Percentiles rank a stretch among this genome's conserved stretches.
phyloP scores from a whole-genome alignment of 768 basidiomycete genomes.

The Calocera viscosa region DNA sequence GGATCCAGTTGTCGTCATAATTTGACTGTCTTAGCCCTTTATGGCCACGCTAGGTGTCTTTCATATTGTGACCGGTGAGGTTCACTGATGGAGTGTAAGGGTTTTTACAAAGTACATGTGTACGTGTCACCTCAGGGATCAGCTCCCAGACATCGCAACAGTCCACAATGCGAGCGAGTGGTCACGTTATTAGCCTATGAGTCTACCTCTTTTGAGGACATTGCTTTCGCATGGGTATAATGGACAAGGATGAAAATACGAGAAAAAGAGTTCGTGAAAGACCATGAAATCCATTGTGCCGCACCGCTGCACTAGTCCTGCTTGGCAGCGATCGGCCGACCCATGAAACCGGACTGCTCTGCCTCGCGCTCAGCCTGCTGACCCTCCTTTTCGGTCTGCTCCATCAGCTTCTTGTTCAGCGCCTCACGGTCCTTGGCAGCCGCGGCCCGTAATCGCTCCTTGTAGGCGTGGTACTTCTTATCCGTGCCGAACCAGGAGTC shows the following conservation, averaged over 20 bases:
- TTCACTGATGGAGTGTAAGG: too few species aligned
- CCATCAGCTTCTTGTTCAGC: slow-evolving; percentile 51
- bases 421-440: slow-evolving; percentile 35
- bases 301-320: neutral
- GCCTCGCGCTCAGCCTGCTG: slow-evolving; percentile 48
- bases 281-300: neutral
- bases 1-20: too few species aligned
- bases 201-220: neutral
- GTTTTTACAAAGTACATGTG: too few species aligned
- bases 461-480: slow-evolving; percentile 73
- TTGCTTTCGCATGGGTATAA: neutral
- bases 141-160: too few species aligned
- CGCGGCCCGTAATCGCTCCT: slow-evolving; percentile 48
- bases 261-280: neutral
- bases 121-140: too few species aligned
- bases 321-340: neutral
- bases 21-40: too few species aligned
- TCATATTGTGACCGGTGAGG: too few species aligned
- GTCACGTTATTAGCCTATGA: neutral
- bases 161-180: neutral
- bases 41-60: too few species aligned
- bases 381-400: slow-evolving; percentile 63
- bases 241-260: neutral
- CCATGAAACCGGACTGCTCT: slow-evolving; percentile 18
- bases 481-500: slow-evolving; percentile 87